These are phyloP conservation scores for Podila horticola DNA, from an alignment of 192 early-diverging fungal species.

Conservation along the genomic window DNA sequence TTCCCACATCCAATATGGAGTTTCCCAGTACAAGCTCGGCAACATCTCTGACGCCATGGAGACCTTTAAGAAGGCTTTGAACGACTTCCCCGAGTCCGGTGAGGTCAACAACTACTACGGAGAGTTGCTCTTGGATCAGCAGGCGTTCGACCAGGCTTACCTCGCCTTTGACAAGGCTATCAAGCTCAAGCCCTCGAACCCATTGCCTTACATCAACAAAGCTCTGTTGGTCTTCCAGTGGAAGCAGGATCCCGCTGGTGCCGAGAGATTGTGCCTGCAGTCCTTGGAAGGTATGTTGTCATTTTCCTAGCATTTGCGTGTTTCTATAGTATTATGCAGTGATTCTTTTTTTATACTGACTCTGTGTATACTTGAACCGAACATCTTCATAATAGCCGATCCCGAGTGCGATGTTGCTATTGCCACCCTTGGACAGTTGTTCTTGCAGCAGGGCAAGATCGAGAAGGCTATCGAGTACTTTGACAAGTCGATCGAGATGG, in stretches of 20 bases:
- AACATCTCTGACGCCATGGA: slow-evolving; percentile 76
- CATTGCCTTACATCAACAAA: slow-evolving; percentile 99
- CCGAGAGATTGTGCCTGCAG: slow-evolving; percentile 79
- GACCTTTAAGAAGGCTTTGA: slow-evolving; percentile 84
- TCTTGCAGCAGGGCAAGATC: slow-evolving; percentile 87
- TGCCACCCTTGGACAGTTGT: slow-evolving; percentile 80
- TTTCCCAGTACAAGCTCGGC: slow-evolving; percentile 92
- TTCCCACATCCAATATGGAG: slow-evolving; percentile 94
- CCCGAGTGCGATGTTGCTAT: slow-evolving; percentile 96
- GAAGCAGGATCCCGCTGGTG: slow-evolving; percentile 74
- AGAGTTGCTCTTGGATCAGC: slow-evolving; percentile 92
- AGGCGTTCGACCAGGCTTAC: slow-evolving; percentile 82
- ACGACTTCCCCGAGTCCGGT: slow-evolving; percentile 79
- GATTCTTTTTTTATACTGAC: not conserved
- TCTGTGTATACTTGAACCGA: not conserved
- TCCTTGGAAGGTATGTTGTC: slow-evolving; percentile 72
- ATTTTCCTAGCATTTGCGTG: not conserved
- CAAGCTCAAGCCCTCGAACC: slow-evolving; percentile 79
- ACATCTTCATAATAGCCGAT: slow-evolving; percentile 69
- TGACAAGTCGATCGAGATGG: slow-evolving; percentile 82
- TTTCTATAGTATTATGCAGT: no score
- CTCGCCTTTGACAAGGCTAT: slow-evolving; percentile 91
- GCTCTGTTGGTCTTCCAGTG: slow-evolving; percentile 84
- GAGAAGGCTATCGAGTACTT: slow-evolving; percentile 87
- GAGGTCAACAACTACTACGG: slow-evolving; percentile 99